These are phyloP conservation scores for Podaxis sp. DNA, from an alignment of 768 basidiomycete species.

Conservation along the genomic window DNA sequence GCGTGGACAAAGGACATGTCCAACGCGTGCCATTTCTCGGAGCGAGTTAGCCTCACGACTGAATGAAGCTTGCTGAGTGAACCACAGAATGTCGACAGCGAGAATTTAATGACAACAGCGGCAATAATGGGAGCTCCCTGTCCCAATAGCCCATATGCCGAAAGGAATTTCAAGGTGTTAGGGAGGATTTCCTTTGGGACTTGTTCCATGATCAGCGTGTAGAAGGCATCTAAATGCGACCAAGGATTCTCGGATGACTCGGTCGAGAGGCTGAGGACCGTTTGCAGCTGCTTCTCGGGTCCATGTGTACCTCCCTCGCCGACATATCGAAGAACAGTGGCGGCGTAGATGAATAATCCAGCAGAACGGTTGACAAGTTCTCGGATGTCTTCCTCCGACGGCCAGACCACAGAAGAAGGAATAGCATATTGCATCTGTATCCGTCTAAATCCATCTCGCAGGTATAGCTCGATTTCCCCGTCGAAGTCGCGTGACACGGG, in stretches of 20 bases:
- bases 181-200: neutral
- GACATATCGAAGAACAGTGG: neutral
- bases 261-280: neutral
- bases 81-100: neutral
- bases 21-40: neutral
- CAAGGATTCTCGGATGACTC: neutral
- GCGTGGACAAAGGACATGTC: neutral
- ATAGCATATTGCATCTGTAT: neutral
- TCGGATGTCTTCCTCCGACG: neutral
- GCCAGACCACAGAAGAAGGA: neutral
- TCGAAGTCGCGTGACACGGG: neutral
- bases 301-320: neutral
- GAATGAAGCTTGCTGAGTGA: neutral
- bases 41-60: neutral
- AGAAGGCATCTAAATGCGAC: neutral
- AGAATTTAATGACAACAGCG: neutral
- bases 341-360: neutral
- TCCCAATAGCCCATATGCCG: neutral
- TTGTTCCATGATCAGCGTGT: neutral
- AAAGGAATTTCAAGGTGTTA: neutral
- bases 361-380: neutral
- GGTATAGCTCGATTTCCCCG: neutral
- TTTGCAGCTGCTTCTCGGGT: neutral
- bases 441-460: neutral
- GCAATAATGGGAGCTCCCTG: neutral